These are phyloP conservation scores for Nakazawaea populi DNA, from an alignment of 805 yeast genomes.

Conservation along the genomic window DNA sequence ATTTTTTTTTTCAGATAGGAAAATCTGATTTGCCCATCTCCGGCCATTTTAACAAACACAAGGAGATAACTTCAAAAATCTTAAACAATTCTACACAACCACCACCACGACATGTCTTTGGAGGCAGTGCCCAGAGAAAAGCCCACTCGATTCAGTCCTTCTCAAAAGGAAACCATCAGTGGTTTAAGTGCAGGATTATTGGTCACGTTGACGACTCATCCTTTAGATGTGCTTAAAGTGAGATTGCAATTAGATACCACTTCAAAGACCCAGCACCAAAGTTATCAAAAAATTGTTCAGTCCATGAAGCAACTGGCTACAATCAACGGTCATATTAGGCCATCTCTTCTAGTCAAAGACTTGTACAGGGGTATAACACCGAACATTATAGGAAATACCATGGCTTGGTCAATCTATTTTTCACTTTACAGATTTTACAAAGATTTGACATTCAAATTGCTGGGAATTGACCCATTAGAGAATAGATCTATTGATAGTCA, in stretches of 20 bases:
- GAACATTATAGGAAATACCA: conserved; percentile 75
- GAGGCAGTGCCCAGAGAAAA: neutral
- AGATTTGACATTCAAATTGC: conserved; percentile 21
- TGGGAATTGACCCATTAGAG: conserved; percentile 10
- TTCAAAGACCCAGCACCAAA: conserved; percentile 22
- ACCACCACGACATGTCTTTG: neutral
- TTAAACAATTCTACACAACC: no score
- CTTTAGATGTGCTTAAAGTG: conserved; percentile 80
- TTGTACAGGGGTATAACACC: conserved; percentile 75
- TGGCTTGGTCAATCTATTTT: conserved; percentile 89
- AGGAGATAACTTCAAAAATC: no score
- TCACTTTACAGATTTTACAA: conserved; percentile 65
- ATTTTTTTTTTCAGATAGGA: no score
- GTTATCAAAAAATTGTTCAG: conserved; percentile 19
- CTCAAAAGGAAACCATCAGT: conserved; percentile 53
- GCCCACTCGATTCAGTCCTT: conserved; percentile 6
- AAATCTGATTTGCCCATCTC: no score
- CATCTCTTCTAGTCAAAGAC: conserved; percentile 18
- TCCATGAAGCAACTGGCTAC: conserved; percentile 14
- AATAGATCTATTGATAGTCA: conserved; percentile 21
- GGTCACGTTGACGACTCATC: conserved; percentile 81
- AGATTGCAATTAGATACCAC: conserved; percentile 63
- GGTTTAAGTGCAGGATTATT: conserved; percentile 79
- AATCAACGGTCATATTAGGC: conserved; percentile 6
- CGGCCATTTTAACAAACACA: no score